Evolutionary conservation across 1,284 basidiomycete genomes (phyloP), one percentile per base, ranked within the genome.

Genomic region (Cutaneotrichosporon cavernicola): DNA sequence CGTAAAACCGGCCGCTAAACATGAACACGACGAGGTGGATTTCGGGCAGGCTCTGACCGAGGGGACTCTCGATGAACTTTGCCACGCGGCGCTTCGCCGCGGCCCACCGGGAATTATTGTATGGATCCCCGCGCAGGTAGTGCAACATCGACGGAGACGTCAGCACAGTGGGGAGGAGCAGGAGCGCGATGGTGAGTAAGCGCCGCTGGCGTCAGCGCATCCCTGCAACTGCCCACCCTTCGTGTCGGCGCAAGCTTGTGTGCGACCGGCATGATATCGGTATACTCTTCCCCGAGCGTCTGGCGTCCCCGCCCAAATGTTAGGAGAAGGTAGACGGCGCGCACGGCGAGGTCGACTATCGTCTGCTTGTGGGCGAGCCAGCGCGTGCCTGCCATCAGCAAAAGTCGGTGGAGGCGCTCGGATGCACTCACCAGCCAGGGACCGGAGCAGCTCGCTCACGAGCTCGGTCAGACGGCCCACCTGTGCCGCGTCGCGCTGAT

Each of bases 251-350:
- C 50, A 8, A 64, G 62, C 10, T 80, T 73, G 14, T 87, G 86
- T 63, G 51, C 30, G 16, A 87, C 86, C 61, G 89, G 86, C 86
- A 91, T 89, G 36, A 91, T 89, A 72, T 91, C 90, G 0, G 91
- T 93, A 74, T 96, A 96, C 76, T 96, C 92, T 78, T 96, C 92
- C 16, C 92, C 92, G 0, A 95, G 83, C 2, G 90, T 92, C 77
- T 92, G 91, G 3, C 83, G 85, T 4, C 88, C 92, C 89, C 87
- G 83, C 46, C 90, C 90, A 63, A 88, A 86, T 0, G 91, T 91
- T 64, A 92, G 79, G 3, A 87, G 86, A 72, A 89, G 89, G 76
- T 95, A 94, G 6, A 87, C 74, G 10, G 90, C 78, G 70, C 89
- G 90, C 11, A 89, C 86, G 1, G 85, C 65, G 1, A 92, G 80